These are phyloP conservation scores for Suillus clintonianus DNA, from an alignment of 768 basidiomycete genomes.

Conservation along the genomic window DNA sequence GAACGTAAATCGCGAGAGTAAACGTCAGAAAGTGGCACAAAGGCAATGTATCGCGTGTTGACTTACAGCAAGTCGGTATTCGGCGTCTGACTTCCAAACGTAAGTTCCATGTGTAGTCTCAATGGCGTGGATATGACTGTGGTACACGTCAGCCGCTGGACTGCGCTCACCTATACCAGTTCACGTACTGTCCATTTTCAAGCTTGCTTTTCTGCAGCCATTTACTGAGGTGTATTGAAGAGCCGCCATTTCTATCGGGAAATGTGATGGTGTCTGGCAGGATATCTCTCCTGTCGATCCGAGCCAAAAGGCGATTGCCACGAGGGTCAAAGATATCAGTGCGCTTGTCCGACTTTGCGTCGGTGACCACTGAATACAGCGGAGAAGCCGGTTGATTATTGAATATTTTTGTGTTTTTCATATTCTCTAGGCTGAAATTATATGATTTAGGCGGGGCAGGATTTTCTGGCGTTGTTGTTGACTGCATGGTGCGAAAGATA, in stretches of 20 bases:
- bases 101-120: slow-evolving; percentile 2
- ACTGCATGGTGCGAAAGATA: slow-evolving; percentile 6
- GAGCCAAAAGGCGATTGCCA: slow-evolving; percentile 9
- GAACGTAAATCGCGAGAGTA: background rate
- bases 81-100: slow-evolving; percentile 16
- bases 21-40: background rate
- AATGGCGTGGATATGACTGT: slow-evolving; percentile 12
- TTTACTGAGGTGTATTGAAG: slow-evolving; percentile 12
- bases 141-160: background rate
- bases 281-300: slow-evolving; percentile 6
- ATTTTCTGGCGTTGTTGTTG: background rate
- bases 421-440: slow-evolving; percentile 9
- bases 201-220: slow-evolving; percentile 15
- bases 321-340: slow-evolving; percentile 11
- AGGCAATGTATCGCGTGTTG: background rate
- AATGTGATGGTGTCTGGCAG: slow-evolving; percentile 18
- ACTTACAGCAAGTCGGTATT: slow-evolving; percentile 14
- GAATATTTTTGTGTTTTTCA: slow-evolving; percentile 16
- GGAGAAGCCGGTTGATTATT: slow-evolving; percentile 3
- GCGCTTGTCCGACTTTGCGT: slow-evolving; percentile 8
- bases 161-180: background rate
- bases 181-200: slow-evolving; percentile 15
- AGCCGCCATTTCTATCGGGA: background rate
- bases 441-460: slow-evolving; percentile 6
- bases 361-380: slow-evolving; percentile 14